Evolutionary conservation across 768 basidiomycete species (phyloP).

Genomic region (Rhizopogon salebrosus): DNA sequence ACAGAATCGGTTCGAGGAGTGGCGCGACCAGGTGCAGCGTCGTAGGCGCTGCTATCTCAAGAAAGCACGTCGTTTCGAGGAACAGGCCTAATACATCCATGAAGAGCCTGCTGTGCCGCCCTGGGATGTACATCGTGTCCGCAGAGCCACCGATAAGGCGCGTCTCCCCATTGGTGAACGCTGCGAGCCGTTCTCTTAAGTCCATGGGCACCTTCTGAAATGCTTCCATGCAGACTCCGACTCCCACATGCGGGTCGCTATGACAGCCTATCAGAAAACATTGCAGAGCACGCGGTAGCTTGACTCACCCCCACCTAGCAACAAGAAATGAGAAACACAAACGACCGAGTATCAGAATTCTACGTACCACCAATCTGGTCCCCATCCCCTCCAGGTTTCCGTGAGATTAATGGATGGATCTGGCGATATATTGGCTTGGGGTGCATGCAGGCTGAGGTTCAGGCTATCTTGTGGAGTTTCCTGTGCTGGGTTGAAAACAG

Average conservation of each 20-base stretch:
- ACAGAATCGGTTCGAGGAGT: slow-evolving; percentile 35
- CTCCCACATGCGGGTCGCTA: slow-evolving; percentile 40
- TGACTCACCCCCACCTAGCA: slow-evolving; percentile 39
- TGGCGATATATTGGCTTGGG: slow-evolving; percentile 38
- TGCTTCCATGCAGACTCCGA: slow-evolving; percentile 38
- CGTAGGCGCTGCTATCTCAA: slow-evolving; percentile 46
- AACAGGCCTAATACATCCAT: slow-evolving; percentile 39
- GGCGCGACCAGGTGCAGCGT: slow-evolving; percentile 38
- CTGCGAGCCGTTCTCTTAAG: slow-evolving; percentile 35
- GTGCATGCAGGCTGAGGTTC: slow-evolving; percentile 28
- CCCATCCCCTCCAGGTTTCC: slow-evolving; percentile 37
- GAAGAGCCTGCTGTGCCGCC: slow-evolving; percentile 32
- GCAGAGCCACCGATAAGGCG: slow-evolving; percentile 43
- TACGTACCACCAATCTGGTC: slow-evolving; percentile 38
- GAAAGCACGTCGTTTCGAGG: slow-evolving; percentile 43
- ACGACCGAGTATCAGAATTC: background rate
- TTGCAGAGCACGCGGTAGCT: background rate
- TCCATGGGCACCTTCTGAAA: slow-evolving; percentile 29
- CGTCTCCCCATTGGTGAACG: slow-evolving; percentile 26
- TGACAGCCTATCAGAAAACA: slow-evolving; percentile 1
- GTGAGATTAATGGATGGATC: slow-evolving; percentile 32
- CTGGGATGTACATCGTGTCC: slow-evolving; percentile 46
- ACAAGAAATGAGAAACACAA: background rate
- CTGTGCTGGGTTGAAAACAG: slow-evolving; percentile 35
- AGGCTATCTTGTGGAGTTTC: slow-evolving; percentile 10